Conservation (phyloP, 352 stramenopile genomes). For the Pythium brassicae region DNA sequence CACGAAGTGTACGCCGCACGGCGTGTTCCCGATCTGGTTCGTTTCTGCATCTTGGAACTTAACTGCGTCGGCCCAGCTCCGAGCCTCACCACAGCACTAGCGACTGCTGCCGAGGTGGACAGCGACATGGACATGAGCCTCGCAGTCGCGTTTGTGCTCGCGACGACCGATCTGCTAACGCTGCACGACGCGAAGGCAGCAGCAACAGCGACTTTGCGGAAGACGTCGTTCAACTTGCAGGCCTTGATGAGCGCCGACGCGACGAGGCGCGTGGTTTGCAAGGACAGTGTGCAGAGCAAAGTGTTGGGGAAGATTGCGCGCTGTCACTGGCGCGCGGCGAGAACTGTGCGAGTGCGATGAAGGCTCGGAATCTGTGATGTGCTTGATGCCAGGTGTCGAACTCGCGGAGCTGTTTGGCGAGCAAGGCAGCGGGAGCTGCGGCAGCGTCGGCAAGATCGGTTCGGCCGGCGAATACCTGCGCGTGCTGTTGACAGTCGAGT, state of each 20-base stretch:
- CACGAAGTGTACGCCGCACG: slow-evolving; percentile 69
- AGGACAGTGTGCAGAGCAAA: slow-evolving; percentile 81
- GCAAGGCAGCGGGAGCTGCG: background rate
- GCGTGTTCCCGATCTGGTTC: slow-evolving; percentile 82
- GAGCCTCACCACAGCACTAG: background rate
- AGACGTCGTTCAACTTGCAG: slow-evolving; percentile 82
- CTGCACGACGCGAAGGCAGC: slow-evolving; percentile 64
- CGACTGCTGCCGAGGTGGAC: slow-evolving; percentile 29
- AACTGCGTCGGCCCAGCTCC: slow-evolving; percentile 21
- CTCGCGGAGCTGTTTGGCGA: slow-evolving; percentile 21
- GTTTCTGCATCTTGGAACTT: slow-evolving; percentile 72
- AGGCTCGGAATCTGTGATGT: slow-evolving; percentile 59
- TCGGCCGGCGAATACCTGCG: slow-evolving; percentile 65
- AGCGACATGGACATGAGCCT: slow-evolving; percentile 87
- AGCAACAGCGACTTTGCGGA: slow-evolving; percentile 44
- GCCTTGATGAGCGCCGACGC: slow-evolving; percentile 83
- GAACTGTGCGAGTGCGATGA: slow-evolving; percentile 40
- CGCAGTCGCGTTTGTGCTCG: slow-evolving; percentile 82
- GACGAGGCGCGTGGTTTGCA: slow-evolving; percentile 82
- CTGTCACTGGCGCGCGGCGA: slow-evolving; percentile 36
- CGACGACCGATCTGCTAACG: slow-evolving; percentile 68
- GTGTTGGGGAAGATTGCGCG: slow-evolving; percentile 82
- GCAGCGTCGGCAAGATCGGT: slow-evolving; percentile 30
- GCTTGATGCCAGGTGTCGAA: slow-evolving; percentile 53
- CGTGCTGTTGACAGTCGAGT: slow-evolving; percentile 63